phyloP scores from a whole-genome alignment of 805 yeast genomes.

The Cyberlindnera misumaiensis region DNA sequence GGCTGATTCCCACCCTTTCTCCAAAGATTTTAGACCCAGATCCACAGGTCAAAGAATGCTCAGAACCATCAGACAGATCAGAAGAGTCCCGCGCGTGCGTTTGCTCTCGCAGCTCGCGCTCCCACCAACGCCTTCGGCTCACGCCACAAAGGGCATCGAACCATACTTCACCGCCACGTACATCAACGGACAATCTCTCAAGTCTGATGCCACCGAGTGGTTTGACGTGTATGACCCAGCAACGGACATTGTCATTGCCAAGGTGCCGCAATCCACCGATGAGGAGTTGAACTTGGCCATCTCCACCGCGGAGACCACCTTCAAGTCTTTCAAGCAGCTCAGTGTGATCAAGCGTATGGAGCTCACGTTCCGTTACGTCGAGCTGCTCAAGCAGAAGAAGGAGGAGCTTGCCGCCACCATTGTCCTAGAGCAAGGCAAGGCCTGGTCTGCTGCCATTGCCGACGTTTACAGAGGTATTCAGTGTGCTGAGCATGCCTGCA shows the following conservation, averaged over 20 bases:
- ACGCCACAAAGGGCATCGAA: conserved; percentile 30
- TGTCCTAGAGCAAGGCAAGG: conserved; percentile 71
- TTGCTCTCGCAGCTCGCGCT: conserved; percentile 16
- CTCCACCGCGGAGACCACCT: conserved; percentile 57
- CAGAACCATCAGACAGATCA: neutral
- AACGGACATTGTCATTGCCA: conserved; percentile 56
- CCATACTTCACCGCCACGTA: conserved; percentile 47
- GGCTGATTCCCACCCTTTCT: no score
- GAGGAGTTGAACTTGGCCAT: conserved; percentile 61
- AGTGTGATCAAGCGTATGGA: conserved; percentile 51
- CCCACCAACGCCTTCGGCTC: conserved; percentile 34
- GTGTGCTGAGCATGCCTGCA: conserved; percentile 74
- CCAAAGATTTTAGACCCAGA: no score
- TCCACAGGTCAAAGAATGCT: no score
- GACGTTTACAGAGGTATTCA: conserved; percentile 73
- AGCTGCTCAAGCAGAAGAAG: conserved; percentile 56
- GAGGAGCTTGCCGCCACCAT: conserved; percentile 60
- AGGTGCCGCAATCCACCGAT: conserved; percentile 67
- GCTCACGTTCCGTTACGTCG: conserved; percentile 62
- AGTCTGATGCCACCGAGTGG: conserved; percentile 49
- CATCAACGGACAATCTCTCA: conserved; percentile 38
- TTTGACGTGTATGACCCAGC: conserved; percentile 73
- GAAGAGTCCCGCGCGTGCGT: conserved; percentile 1
- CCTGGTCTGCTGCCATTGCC: conserved; percentile 68
- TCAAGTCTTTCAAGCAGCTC: conserved; percentile 43